A percentile compares a stretch with the other conserved stretches of the same genome.
phyloP scores from a whole-genome alignment of 2,329 filamentous ascomycete species.

The Aspergillus udagawae region DNA sequence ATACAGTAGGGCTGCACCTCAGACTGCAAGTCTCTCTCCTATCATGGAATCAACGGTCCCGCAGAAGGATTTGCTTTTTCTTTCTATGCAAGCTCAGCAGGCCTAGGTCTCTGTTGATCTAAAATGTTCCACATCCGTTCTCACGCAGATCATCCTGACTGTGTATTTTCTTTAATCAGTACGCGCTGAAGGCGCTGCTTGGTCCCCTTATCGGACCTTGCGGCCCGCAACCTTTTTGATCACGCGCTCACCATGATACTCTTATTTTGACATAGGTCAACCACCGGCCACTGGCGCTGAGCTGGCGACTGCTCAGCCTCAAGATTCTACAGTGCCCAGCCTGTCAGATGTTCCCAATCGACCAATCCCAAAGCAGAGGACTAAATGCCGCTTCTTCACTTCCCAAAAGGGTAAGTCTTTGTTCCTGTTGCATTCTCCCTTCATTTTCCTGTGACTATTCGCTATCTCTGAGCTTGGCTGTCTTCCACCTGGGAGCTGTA shows the following conservation, averaged over 20 bases:
- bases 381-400: constrained; percentile 25
- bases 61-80: background rate
- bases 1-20: background rate
- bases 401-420: constrained; percentile 21
- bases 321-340: constrained; percentile 1
- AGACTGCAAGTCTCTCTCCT: background rate
- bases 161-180: background rate
- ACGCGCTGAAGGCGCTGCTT: background rate
- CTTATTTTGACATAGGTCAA: constrained; percentile 22
- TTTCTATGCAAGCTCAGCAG: background rate
- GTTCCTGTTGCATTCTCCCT: background rate
- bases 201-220: constrained; percentile 9
- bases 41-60: background rate
- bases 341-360: background rate
- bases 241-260: constrained; percentile 29
- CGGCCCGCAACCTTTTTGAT: constrained; percentile 26
- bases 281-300: constrained; percentile 19
- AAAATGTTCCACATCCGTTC: background rate
- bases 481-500: background rate
- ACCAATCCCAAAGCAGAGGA: background rate
- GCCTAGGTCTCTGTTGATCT: background rate
- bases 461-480: background rate
- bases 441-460: background rate
- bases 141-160: constrained; percentile 3
- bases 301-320: constrained; percentile 29